Percentiles rank a stretch among this genome's conserved stretches.
phyloP scores from a whole-genome alignment of 495 filamentous ascomycete genomes.

The Lepraria neglecta region DNA sequence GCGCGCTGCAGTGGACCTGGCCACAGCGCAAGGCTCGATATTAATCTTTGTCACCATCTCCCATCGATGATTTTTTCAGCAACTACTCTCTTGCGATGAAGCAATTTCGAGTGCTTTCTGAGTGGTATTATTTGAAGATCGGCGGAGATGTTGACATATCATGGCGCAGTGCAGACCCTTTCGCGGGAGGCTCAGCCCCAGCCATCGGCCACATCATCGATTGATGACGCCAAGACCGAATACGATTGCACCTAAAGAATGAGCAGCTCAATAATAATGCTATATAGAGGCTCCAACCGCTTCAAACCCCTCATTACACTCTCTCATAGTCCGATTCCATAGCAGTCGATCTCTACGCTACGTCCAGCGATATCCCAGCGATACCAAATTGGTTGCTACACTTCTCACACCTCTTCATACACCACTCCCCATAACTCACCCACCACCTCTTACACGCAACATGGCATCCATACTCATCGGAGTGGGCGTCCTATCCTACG shows the following conservation, averaged over 20 bases:
- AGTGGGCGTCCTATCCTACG: constrained; percentile 21
- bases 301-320: too few species aligned
- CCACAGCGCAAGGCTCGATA: too few species aligned
- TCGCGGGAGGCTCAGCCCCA: background rate
- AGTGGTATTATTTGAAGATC: too few species aligned
- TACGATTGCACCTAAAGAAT: background rate
- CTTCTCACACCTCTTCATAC: too few species aligned
- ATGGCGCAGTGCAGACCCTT: background rate
- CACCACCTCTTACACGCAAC: background rate
- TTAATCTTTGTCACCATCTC: too few species aligned
- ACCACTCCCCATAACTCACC: background rate
- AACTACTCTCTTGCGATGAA: too few species aligned
- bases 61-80: too few species aligned
- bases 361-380: too few species aligned
- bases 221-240: background rate
- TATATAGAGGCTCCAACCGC: background rate
- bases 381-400: background rate
- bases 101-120: too few species aligned
- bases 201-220: background rate
- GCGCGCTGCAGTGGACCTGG: too few species aligned
- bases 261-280: background rate
- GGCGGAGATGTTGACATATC: too few species aligned
- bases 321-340: background rate
- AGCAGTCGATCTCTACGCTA: too few species aligned
- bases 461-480: constrained; percentile 27